Conservation (phyloP, 2,329 filamentous ascomycete species). For the Seiridium unicorne region DNA sequence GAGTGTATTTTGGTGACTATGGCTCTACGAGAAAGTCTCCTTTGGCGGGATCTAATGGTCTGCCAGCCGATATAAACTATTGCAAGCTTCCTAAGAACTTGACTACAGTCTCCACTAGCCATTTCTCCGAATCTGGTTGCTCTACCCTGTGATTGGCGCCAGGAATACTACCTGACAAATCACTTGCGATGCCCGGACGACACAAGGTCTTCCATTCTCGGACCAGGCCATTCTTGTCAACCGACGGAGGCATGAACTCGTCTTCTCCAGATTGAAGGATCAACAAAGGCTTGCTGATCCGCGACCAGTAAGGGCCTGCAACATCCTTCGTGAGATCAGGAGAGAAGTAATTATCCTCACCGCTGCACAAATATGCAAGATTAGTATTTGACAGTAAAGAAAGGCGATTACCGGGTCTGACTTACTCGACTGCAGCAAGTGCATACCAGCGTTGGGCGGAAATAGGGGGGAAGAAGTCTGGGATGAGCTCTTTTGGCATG, state of each 20-base stretch:
- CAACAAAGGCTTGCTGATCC: conserved; percentile 57
- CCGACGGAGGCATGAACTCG: conserved; percentile 56
- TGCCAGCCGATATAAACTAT: background rate
- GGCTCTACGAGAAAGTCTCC: no score
- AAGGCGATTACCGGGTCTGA: conserved; percentile 6
- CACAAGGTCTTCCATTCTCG: conserved; percentile 52
- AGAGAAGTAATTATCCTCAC: conserved; percentile 60
- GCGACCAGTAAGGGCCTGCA: conserved; percentile 64
- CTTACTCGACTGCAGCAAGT: conserved; percentile 49
- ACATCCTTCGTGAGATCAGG: conserved; percentile 42
- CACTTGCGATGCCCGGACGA: conserved; percentile 41
- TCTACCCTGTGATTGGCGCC: conserved; percentile 51
- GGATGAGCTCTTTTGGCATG: conserved; percentile 47
- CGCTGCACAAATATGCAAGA: conserved; percentile 36
- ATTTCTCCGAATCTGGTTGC: conserved; percentile 41
- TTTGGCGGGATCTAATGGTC: no score
- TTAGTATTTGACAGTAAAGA: background rate
- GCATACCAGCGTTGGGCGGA: conserved; percentile 54
- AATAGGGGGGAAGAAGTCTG: conserved; percentile 37
- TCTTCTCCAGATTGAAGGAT: conserved; percentile 66
- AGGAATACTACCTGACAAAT: conserved; percentile 52
- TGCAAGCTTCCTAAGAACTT: conserved; percentile 38
- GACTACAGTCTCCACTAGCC: conserved; percentile 46
- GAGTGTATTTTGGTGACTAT: no score
- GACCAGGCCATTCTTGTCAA: conserved; percentile 60